phyloP scores from a whole-genome alignment of 495 filamentous ascomycete species.

The Neurospora terricola region DNA sequence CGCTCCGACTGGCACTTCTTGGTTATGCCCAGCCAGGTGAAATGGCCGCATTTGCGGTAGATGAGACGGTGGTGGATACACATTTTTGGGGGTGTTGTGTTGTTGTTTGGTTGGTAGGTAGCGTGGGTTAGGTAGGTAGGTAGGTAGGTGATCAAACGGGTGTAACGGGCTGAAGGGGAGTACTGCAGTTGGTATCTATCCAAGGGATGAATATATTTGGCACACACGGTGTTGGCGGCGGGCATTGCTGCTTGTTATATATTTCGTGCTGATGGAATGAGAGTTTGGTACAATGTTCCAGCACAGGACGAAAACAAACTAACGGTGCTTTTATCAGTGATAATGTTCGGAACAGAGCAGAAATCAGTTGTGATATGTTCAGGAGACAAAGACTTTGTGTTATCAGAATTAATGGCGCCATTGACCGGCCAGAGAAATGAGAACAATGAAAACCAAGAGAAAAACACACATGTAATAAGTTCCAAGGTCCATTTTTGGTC shows the following conservation, averaged over 20 bases:
- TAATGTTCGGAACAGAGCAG: background rate
- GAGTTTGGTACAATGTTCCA: background rate
- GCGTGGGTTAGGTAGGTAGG: no score
- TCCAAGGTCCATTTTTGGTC: background rate
- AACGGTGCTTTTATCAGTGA: background rate
- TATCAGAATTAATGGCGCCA: background rate
- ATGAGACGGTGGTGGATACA: conserved; percentile 20
- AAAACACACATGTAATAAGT: background rate
- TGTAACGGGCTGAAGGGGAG: background rate
- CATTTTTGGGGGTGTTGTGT: conserved; percentile 9
- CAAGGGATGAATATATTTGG: background rate
- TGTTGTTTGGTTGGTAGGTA: background rate
- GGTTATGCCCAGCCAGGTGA: conserved; percentile 8
- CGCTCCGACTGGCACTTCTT: conserved; percentile 10
- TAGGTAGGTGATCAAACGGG: background rate
- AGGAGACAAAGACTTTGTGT: background rate
- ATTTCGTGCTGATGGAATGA: background rate
- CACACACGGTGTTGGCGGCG: background rate
- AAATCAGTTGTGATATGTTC: background rate
- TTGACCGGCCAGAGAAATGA: background rate
- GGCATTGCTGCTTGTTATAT: background rate
- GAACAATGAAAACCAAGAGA: background rate
- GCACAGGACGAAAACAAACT: background rate
- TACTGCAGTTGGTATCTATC: background rate
- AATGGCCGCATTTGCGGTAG: conserved; percentile 18